Evolutionary conservation across 495 filamentous ascomycete genomes (phyloP).

Genomic region (Penicillium angulare): DNA sequence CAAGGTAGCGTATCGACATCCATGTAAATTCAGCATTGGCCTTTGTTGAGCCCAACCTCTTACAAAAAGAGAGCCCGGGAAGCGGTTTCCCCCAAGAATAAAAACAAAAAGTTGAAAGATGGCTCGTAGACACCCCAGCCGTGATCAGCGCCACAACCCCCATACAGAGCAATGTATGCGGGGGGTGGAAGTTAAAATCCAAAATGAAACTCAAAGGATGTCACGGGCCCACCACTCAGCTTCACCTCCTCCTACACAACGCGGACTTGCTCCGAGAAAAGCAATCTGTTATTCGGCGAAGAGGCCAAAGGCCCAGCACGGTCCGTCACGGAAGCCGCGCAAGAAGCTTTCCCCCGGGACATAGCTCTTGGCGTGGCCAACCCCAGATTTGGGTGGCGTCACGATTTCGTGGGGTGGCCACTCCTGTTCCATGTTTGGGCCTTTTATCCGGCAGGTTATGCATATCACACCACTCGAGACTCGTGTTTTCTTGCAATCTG

Average conservation of each 20-base stretch:
- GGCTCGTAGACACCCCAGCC: background rate
- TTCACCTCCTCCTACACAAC: too few species aligned
- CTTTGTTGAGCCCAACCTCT: too few species aligned
- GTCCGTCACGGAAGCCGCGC: background rate
- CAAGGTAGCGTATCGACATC: too few species aligned
- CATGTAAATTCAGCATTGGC: too few species aligned
- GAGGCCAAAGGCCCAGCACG: background rate
- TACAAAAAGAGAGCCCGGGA: background rate
- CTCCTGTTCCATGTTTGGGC: background rate
- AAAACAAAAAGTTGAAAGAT: background rate
- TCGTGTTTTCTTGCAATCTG: background rate
- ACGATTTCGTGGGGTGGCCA: background rate
- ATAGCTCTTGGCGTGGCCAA: background rate
- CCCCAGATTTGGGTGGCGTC: background rate
- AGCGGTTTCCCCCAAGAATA: background rate
- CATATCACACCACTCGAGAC: background rate
- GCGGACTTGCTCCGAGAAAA: background rate
- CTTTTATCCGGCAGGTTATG: background rate
- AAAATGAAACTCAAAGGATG: background rate
- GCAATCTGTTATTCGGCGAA: too few species aligned
- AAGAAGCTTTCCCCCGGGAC: background rate
- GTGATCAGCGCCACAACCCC: background rate
- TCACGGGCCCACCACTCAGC: background rate
- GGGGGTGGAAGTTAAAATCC: background rate
- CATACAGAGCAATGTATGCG: slow-evolving; percentile 4